Base-by-base conservation (phyloP, 768 basidiomycete genomes). In the Scleroderma bovista region DNA sequence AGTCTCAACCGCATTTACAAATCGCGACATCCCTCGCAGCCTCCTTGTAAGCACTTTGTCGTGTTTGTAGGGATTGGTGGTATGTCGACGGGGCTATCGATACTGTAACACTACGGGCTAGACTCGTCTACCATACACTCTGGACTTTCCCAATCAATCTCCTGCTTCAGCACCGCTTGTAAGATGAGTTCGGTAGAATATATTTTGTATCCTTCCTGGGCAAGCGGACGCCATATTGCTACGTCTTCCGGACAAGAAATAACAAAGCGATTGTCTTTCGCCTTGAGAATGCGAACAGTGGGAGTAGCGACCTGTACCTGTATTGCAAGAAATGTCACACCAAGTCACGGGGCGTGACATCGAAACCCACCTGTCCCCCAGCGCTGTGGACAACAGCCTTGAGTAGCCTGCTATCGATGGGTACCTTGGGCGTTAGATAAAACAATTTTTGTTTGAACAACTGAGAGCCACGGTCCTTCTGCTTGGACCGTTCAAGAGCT, bases 111-210 rank as follows among this genome's bases (percentile, higher is more conserved):
- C n/a, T 42, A 42, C 3, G 31, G 11, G 33, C 26, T 16, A 55
- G 40, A 57, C 26, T 54, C 52, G 3, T 46, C 46, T 11, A 62
- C 49, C 12, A 67, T 26, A 40, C 55, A 67, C 19, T 51, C 59
- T 12, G 44, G 60, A 39, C 75, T 73, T 22, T 87, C 75, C 80
- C 81, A 86, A 20, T 81, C 79, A 19, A 88, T 70, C 56, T 82
- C 66, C 62, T 91, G 90, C 52, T 71, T 79, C 61, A 90, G 62
- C 1, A 81, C 79, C 0, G 75, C 79, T 31, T 71, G 79, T 51
- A 91, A 64, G 13, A 93, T 63, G 23, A 92, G 68, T 60, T 91
- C 88, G 24, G 77, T 75, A 0, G 75, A 76, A 64, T 88, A 91
- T n/a, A 92, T 74, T 17, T 72, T 71, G 55, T 75, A 69, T 0